Conservation (phyloP, 2,329 filamentous ascomycete species). For the Hymenotorrendiella dingleyae region DNA sequence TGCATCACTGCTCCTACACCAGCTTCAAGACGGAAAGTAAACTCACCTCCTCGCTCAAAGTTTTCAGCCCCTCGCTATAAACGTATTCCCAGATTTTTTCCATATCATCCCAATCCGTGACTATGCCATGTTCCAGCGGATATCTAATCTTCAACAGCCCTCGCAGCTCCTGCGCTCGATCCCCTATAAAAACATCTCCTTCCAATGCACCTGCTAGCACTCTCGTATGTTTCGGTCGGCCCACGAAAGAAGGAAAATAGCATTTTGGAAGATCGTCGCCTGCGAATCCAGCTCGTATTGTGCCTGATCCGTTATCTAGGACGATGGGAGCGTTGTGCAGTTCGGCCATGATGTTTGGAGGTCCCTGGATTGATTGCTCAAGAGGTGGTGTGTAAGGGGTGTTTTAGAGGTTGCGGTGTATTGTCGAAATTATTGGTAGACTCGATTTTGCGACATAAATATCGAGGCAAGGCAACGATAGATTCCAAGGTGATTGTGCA, state of each 20-base stretch:
- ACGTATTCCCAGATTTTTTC: constrained; percentile 99
- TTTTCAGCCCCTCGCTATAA: constrained; percentile 93
- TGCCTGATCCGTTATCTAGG: constrained; percentile 97
- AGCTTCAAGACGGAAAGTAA: constrained; percentile 2
- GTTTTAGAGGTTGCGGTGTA: too few relatives aligned
- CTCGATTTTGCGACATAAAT: too few relatives aligned
- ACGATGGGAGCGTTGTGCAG: constrained; percentile 98
- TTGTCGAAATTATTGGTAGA: too few relatives aligned
- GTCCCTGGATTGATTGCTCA: constrained; percentile 2
- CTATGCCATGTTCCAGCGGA: constrained; percentile 93
- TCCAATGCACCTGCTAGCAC: constrained; percentile 95
- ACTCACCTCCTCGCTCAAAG: constrained; percentile 86
- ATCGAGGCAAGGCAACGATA: too few relatives aligned
- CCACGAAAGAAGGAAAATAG: constrained; percentile 96
- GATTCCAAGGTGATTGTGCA: too few relatives aligned
- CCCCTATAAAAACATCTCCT: constrained; percentile 94
- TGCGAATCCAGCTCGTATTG: constrained; percentile 93
- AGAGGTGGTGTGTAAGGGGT: too few relatives aligned
- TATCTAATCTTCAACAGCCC: constrained; percentile 94
- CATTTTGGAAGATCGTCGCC: constrained; percentile 94
- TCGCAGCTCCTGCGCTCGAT: constrained; percentile 79
- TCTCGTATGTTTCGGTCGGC: constrained; percentile 87
- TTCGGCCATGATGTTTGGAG: constrained; percentile 51
- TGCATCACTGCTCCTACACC: too few relatives aligned
- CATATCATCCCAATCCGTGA: constrained; percentile 99